These are phyloP conservation scores for Scheffersomyces spartinae DNA, from an alignment of 805 yeast species.

Conservation along the genomic window DNA sequence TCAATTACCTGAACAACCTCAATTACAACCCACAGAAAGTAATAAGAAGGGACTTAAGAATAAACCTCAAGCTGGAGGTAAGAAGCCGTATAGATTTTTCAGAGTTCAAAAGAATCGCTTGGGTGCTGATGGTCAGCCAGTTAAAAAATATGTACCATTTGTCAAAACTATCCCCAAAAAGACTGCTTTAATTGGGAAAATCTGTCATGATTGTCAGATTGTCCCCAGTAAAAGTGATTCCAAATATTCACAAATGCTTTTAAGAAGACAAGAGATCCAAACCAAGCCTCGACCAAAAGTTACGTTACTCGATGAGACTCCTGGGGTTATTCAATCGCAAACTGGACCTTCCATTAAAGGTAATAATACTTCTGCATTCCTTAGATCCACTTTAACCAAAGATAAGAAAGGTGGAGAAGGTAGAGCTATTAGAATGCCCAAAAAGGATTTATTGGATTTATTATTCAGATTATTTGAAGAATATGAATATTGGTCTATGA, in stretches of 20 bases:
- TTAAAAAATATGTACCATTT: slow-evolving; percentile 53
- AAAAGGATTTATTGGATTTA: slow-evolving; percentile 80
- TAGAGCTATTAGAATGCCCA: slow-evolving; percentile 88
- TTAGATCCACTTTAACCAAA: slow-evolving; percentile 28
- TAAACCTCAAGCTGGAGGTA: slow-evolving; percentile 15
- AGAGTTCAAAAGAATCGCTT: slow-evolving; percentile 19
- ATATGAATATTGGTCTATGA: slow-evolving; percentile 93
- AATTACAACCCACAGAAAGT: slow-evolving; percentile 24
- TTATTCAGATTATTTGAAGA: slow-evolving; percentile 86
- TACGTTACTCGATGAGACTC: slow-evolving; percentile 64
- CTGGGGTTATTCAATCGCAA: slow-evolving; percentile 80
- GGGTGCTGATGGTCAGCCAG: slow-evolving; percentile 13
- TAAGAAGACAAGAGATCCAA: slow-evolving; percentile 42
- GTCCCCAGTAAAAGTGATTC: slow-evolving; percentile 68
- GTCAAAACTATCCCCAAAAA: slow-evolving; percentile 84
- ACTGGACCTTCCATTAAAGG: slow-evolving; percentile 75
- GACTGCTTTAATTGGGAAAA: slow-evolving; percentile 76
- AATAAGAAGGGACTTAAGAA: slow-evolving; percentile 14
- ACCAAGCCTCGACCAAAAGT: slow-evolving; percentile 48
- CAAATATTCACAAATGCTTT: slow-evolving; percentile 54
- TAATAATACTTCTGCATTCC: slow-evolving; percentile 56
- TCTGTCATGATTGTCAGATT: slow-evolving; percentile 85
- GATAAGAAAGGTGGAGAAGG: slow-evolving; percentile 43
- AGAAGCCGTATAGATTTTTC: slow-evolving; percentile 12
- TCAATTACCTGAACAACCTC: slow-evolving; percentile 42